Evolutionary conservation across 345 rosid genomes (phyloP), one percentile per base, ranked within the genome.

Genomic region (Citrus sinensis): DNA sequence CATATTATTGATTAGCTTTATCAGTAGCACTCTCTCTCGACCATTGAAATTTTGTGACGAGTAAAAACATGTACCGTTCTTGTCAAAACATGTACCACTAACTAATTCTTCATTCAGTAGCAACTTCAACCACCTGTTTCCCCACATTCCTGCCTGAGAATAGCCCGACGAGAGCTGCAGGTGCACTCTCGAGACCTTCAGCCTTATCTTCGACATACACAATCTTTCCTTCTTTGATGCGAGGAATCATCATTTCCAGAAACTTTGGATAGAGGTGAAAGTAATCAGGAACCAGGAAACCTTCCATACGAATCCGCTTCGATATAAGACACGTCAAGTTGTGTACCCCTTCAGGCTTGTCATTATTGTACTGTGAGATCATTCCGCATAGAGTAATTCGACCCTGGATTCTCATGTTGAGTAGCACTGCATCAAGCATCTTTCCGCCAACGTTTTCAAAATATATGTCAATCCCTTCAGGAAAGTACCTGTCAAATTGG

Each of bases 391-490:
- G 76, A 10, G 83, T 82, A 1, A 85, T 75, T 1, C 85, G 67
- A 6, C 85, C 87, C 5, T 14, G 79, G 20, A 0, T 0, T 76
- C 78, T 82, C 81, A 82, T 79, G 85, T 84, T 82, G 9, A 60
- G 56, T 4, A 82, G 85, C 37, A 84, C 87, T 32, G 80, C 83
- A 34, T 82, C 87, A 1, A 85, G 79, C 83, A 82, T 82, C 67
- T 82, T 74, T 0, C 87, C 87, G 3, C 87, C 85, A 10, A 85
- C 87, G 39, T 85, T 85, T 7, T 83, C 86, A 3, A 80, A 83
- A 62, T 83, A 78, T 20, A 84, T 79, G 67, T 79, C 82, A 24
- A 82, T 85, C 56, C 84, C 88, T 62, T 78, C 77, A 2, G 88
- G 86, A 37, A 85, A 14, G 68, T 25, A 61, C 65, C 65, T 25